Base-by-base conservation (phyloP, 148 eudicot species). In the Rhododendron ferrugineum region DNA sequence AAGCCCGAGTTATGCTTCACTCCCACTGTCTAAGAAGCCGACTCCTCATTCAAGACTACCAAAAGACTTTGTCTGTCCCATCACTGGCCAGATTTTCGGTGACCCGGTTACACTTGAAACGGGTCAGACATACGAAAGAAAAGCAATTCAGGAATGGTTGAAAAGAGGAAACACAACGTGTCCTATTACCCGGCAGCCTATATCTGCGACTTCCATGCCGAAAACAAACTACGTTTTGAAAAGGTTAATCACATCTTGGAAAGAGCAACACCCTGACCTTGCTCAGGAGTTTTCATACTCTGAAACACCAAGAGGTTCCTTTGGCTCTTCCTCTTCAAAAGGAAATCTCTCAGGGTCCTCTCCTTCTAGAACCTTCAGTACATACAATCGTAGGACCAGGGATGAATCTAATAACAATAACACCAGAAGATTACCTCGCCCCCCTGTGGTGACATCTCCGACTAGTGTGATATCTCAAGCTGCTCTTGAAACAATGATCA, bases 71-170 rank as follows among this genome's bases (percentile, higher is more conserved):
- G 93, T 92, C 68, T 92, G 93, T 83, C 92, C 93, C 62, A 92
- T 92, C 49, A 92, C 93, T 15, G 80, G 92, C 68, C 92, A 89
- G 68, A 86, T 92, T 2, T 92, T 92, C 58, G 37, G 84, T 58
- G 92, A 90, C 73, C 93, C 93, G 0, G 91, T 92, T 58, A 92
- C 93, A 15, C 92, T 92, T 66, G 93, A 92, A 89, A 90, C 93
- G 9, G 93, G 93, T 28, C 93, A 92, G 85, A 92, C 93, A 37
- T 92, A 92, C 26, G 93, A 92, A 88, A 88, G 92, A 78, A 92
- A 87, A 88, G 93, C 93, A 86, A 92, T 92, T 86, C 89, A 90
- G 85, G 93, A 92, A 86, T 92, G 93, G 93, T 84, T 88, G 86
- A 89, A 89, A 30, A 84, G 93, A 89, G 93, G 92, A 82, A 92